Conservation (phyloP, 257 asterid genomes). For the Marsdenia floribunda region DNA sequence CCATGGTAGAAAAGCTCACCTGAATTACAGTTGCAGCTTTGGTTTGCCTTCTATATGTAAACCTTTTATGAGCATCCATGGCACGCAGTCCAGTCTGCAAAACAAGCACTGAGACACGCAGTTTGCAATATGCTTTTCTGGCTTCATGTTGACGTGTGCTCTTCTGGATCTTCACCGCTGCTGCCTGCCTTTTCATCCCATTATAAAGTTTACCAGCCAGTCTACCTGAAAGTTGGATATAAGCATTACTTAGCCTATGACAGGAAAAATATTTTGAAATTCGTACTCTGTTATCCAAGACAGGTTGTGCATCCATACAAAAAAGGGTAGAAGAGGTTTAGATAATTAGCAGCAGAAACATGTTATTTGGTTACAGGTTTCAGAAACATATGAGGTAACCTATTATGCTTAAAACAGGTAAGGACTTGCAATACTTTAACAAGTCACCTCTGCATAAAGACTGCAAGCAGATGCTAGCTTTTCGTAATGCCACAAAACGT, state of each 20-base stretch:
- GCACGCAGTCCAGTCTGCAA: slow-evolving; percentile 79
- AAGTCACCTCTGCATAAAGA: slow-evolving; percentile 80
- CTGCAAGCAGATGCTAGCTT: slow-evolving; percentile 69
- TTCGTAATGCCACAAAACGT: slow-evolving; percentile 52
- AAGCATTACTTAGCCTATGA: background rate
- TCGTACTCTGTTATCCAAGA: background rate
- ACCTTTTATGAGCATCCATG: slow-evolving; percentile 62
- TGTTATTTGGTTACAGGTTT: background rate
- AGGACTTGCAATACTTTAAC: slow-evolving; percentile 4
- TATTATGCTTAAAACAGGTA: background rate
- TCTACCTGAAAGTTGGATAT: slow-evolving; percentile 55
- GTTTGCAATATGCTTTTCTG: slow-evolving; percentile 52
- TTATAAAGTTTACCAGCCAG: slow-evolving; percentile 58
- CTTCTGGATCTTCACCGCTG: slow-evolving; percentile 74
- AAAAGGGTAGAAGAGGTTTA: background rate
- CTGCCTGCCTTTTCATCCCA: slow-evolving; percentile 65
- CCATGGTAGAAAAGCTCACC: slow-evolving; percentile 35
- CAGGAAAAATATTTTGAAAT: background rate
- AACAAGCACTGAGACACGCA: slow-evolving; percentile 53
- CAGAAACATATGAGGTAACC: background rate
- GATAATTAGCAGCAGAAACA: slow-evolving; percentile 8
- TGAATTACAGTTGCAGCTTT: slow-evolving; percentile 80
- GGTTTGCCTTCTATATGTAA: slow-evolving; percentile 58
- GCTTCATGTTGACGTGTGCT: slow-evolving; percentile 50
- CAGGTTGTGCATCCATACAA: background rate